Conservation (phyloP, 139 green algal genomes). For the Chlamydomonas sphaeroides region DNA sequence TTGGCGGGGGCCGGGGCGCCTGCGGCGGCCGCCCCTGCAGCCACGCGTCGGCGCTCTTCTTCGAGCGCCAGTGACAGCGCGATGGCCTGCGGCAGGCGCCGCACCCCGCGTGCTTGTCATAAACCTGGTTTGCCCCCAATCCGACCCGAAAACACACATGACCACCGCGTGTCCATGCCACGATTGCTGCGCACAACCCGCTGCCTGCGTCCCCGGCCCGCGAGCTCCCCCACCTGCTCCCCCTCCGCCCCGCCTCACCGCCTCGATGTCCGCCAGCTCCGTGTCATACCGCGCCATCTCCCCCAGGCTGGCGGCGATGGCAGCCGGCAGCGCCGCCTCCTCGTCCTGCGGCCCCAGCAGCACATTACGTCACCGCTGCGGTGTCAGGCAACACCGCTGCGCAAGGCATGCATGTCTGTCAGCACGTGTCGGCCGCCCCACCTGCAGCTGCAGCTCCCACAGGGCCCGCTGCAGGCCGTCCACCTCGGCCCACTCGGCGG, state of each 20-base stretch:
- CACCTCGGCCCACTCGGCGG: conserved; percentile 4
- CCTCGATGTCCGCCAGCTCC: conserved; percentile 55
- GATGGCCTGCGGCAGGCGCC: conserved; percentile 59
- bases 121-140: neutral
- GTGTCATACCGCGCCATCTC: conserved; percentile 26
- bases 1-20: neutral
- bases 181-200: too few species aligned
- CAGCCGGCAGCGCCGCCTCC: conserved; percentile 45
- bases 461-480: conserved; percentile 40
- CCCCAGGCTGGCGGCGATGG: conserved; percentile 47
- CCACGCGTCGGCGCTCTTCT: conserved; percentile 45
- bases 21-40: neutral
- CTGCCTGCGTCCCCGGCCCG: neutral
- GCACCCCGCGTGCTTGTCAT: too few species aligned
- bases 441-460: conserved; percentile 24
- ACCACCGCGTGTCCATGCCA: too few species aligned
- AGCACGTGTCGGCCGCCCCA: too few species aligned
- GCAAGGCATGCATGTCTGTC: too few species aligned
- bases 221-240: neutral
- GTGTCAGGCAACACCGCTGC: too few species aligned
- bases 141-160: too few species aligned
- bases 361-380: conserved; percentile 18
- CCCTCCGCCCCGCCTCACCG: neutral
- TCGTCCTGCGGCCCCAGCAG: conserved; percentile 32
- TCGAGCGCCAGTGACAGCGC: conserved; percentile 59